A percentile compares a stretch with the other conserved stretches of the same genome.
phyloP scores from a whole-genome alignment of 352 stramenopile genomes.

The Thalassiosira hispida region DNA sequence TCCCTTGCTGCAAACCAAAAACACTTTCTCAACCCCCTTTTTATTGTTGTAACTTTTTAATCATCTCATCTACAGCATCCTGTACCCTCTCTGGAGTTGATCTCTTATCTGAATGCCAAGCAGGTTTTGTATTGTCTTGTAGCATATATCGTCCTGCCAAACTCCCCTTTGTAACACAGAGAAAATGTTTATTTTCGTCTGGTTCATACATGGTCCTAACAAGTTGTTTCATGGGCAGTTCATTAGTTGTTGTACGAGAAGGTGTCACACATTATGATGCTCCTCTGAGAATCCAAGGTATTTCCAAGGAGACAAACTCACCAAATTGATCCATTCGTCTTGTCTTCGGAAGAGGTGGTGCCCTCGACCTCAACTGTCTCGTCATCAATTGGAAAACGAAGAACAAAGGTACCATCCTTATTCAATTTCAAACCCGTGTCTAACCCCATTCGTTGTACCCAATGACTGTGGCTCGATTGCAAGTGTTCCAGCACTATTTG shows the following conservation, averaged over 20 bases:
- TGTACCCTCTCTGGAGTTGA: constrained; percentile 64
- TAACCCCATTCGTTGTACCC: constrained; percentile 58
- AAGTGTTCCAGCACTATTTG: constrained; percentile 74
- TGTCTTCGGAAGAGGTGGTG: neutral
- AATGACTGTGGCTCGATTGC: constrained; percentile 58
- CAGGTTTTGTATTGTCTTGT: constrained; percentile 74
- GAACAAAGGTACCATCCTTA: constrained; percentile 68
- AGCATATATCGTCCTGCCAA: constrained; percentile 68
- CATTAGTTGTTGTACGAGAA: neutral
- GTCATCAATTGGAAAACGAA: constrained; percentile 48
- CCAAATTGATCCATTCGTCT: constrained; percentile 41
- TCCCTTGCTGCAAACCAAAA: no score
- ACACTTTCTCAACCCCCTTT: no score
- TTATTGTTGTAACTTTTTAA: no score
- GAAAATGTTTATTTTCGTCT: constrained; percentile 76
- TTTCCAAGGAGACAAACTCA: constrained; percentile 11
- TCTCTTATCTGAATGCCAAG: constrained; percentile 64
- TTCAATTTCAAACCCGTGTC: constrained; percentile 62
- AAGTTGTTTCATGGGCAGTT: neutral
- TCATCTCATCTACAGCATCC: constrained; percentile 70
- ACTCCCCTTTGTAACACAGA: constrained; percentile 55
- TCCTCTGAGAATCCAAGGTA: neutral
- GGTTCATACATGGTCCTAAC: constrained; percentile 74
- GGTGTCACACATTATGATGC: neutral
- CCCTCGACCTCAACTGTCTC: neutral